Evolutionary conservation across 2,329 filamentous ascomycete genomes (phyloP).

Genomic region (Diplodia corticola): DNA sequence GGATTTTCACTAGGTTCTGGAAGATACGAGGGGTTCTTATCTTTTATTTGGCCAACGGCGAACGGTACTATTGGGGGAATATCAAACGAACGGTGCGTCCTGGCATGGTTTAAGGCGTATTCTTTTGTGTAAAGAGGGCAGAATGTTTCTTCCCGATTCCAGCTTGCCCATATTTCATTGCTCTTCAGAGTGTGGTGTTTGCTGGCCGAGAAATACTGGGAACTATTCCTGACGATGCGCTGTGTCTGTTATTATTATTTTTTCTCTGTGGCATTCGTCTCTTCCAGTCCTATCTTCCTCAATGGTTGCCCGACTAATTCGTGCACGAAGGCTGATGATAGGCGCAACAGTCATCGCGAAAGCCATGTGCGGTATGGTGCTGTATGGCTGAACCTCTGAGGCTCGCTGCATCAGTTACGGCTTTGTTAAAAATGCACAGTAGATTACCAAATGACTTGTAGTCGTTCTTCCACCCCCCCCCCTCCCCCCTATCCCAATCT

Average conservation of each 20-base stretch:
- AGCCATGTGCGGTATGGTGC: background rate
- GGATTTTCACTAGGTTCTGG: background rate
- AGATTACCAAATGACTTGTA: too few relatives aligned
- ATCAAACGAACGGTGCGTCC: constrained; percentile 7
- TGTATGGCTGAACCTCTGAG: background rate
- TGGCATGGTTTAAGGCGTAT: constrained; percentile 15
- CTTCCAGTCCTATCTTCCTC: background rate
- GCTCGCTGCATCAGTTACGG: background rate
- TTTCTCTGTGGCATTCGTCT: background rate
- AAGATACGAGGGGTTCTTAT: background rate
- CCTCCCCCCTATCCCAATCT: too few relatives aligned
- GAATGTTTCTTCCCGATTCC: background rate
- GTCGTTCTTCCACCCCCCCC: too few relatives aligned
- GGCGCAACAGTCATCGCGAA: background rate
- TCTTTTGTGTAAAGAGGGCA: background rate
- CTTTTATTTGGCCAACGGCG: background rate
- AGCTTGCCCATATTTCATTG: background rate
- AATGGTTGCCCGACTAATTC: background rate
- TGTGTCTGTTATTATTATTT: too few relatives aligned
- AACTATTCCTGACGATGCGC: background rate
- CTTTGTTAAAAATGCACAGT: background rate
- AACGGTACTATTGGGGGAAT: background rate
- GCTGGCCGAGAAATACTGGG: background rate
- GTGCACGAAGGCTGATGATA: background rate
- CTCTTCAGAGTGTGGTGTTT: background rate